Percentiles rank a stretch among this genome's conserved stretches.
Evolutionary conservation across 192 early-diverging fungal genomes (phyloP).

Genomic region (Coemansia sp.): DNA sequence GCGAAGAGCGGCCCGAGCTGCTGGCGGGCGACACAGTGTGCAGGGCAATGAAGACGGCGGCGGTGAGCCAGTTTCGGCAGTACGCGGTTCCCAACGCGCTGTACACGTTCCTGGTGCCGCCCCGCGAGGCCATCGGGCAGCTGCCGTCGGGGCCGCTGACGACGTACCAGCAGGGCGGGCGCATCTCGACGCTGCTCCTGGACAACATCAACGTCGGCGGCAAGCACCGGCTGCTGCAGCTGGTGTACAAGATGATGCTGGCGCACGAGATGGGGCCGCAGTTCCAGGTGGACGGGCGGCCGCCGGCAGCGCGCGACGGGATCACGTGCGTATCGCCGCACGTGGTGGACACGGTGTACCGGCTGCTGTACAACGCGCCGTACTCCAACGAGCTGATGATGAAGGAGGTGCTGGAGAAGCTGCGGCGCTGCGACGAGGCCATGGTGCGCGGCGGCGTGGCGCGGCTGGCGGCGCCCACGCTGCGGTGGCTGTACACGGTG

Average conservation of each 20-base stretch:
- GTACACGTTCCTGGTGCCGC: conserved; percentile 53
- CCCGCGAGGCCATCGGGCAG: conserved; percentile 33
- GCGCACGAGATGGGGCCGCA: conserved; percentile 64
- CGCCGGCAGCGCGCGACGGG: conserved; percentile 41
- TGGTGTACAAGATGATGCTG: conserved; percentile 77
- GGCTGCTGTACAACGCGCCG: conserved; percentile 72
- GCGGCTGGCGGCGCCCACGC: conserved; percentile 53
- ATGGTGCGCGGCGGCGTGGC: conserved; percentile 51
- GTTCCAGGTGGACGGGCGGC: conserved; percentile 59
- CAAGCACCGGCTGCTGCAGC: conserved; percentile 66
- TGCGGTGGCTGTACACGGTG: conserved; percentile 75
- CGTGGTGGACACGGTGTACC: conserved; percentile 77
- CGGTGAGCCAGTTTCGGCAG: conserved; percentile 50
- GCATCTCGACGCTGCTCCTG: conserved; percentile 65
- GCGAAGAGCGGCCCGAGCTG: conserved; percentile 38
- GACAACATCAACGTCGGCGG: conserved; percentile 70
- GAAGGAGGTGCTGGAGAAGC: conserved; percentile 73
- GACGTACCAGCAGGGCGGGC: conserved; percentile 67
- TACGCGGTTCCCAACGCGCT: conserved; percentile 50
- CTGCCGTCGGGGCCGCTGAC: conserved; percentile 34
- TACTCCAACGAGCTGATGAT: conserved; percentile 74
- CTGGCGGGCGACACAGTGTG: conserved; percentile 27
- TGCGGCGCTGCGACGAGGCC: conserved; percentile 68
- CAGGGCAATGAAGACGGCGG: conserved; percentile 45
- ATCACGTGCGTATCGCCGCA: conserved; percentile 73